Base-by-base conservation (phyloP, 2,329 filamentous ascomycete genomes). In the Ascochyta viciae-villosae region DNA sequence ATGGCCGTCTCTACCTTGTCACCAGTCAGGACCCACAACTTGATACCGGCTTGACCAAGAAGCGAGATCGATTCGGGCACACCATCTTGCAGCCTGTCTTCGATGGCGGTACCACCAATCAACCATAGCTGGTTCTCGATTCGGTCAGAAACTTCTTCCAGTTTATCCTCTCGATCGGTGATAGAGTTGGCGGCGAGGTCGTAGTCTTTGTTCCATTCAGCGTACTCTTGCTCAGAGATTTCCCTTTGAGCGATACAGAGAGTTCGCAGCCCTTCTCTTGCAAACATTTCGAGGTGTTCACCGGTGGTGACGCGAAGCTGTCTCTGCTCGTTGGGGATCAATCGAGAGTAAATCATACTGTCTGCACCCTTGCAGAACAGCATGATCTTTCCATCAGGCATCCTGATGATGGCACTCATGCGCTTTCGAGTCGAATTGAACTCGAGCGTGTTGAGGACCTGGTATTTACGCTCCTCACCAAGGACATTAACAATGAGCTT, bases 1-100 rank as follows among this genome's bases (percentile, higher is more conserved):
- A 99, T 99, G 54, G 96, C 95, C 23, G 95, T 99, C 78, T 99
- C 95, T 29, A 98, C 94, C 78, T 98, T 99, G 82, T 99, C 95
- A 61, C 96, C 95, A 15, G 95, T 99, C 62, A 99, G 81, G 50
- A 99, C 95, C 95, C 95, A 99, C 7, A 99, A 85, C 78, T 99
- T 99, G 77, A 99, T 97, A 74, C 96, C 96, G 50, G 95, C 95
- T 70, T 92, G 87, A 27, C 89, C 94, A 48, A 99, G 87, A 40
- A 99, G 80, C 46, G 89, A 90, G 67, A 99, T 99, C 0, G 95
- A 94, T 72, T 98, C 95, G 6, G 95, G 95, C 3, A 99, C 95
- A 56, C 94, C 95, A 66, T 99, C 95, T 77, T 99, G 95, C 26
- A 99, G 83, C 66, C 93, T 88, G 81, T 99, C 95, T 77, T 99